Evolutionary conservation across 352 stramenopile genomes (phyloP).

Genomic region (Peronospora farinosa): DNA sequence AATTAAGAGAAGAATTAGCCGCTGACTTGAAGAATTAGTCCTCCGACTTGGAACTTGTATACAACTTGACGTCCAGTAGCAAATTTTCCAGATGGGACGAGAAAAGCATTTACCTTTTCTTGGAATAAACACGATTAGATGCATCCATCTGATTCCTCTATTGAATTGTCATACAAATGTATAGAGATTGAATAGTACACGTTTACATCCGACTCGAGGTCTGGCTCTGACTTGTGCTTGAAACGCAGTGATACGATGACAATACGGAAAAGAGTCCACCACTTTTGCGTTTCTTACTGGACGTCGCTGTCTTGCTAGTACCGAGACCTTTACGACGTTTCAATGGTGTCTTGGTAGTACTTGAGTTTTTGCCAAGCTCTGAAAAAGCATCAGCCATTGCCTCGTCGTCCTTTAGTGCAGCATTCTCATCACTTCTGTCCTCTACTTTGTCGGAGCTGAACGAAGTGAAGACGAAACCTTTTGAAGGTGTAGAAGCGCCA

Average conservation of each 20-base stretch:
- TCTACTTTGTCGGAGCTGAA: constrained; percentile 44
- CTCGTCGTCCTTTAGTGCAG: constrained; percentile 24
- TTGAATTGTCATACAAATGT: constrained; percentile 1
- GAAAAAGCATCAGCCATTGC: constrained; percentile 9
- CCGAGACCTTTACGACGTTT: constrained; percentile 21
- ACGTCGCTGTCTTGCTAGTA: neutral
- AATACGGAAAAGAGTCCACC: constrained; percentile 63
- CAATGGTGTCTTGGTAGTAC: constrained; percentile 5
- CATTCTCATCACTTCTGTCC: constrained; percentile 34
- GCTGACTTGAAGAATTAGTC: neutral
- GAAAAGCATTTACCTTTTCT: neutral
- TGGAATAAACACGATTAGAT: neutral
- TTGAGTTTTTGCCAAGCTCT: constrained; percentile 47
- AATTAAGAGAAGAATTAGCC: neutral
- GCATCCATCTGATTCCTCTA: too few relatives aligned
- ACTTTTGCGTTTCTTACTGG: constrained; percentile 37
- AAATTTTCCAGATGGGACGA: too few relatives aligned
- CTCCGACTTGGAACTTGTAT: neutral
- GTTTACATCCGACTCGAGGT: constrained; percentile 1
- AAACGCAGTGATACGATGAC: constrained; percentile 63
- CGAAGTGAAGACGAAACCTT: constrained; percentile 78
- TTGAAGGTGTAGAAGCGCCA: constrained; percentile 29
- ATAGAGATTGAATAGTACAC: constrained; percentile 8
- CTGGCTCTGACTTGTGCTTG: constrained; percentile 34
- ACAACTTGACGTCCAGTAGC: too few relatives aligned